phyloP scores from a whole-genome alignment of 345 rosid species.

The Eucalyptus polyanthemos region DNA sequence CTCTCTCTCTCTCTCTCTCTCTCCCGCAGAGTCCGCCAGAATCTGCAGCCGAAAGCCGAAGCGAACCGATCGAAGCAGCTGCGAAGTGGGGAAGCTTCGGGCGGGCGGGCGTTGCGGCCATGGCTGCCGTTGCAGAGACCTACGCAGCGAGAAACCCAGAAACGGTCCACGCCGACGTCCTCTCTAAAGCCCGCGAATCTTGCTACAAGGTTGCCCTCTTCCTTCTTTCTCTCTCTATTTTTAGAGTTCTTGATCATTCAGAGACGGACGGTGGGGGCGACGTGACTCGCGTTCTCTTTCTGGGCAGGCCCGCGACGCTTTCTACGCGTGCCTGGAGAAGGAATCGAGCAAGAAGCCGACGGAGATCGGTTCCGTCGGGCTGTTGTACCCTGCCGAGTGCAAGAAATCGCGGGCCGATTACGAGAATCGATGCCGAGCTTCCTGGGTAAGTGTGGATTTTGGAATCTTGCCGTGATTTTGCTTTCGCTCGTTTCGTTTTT shows the following conservation, averaged over 20 bases:
- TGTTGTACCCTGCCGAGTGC: conserved; percentile 58
- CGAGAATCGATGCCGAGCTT: conserved; percentile 48
- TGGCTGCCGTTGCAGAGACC: conserved; percentile 25
- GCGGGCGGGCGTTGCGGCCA: conserved; percentile 1
- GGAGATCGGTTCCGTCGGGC: conserved; percentile 72
- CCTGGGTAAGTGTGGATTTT: conserved; percentile 40
- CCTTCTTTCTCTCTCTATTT: not conserved
- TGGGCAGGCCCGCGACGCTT: conserved; percentile 64
- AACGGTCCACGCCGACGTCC: conserved; percentile 59
- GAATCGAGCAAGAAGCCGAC: conserved; percentile 57
- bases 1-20: not conserved
- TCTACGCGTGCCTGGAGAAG: conserved; percentile 62
- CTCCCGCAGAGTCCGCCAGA: not conserved
- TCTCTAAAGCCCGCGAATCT: conserved; percentile 48
- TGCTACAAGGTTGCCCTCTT: conserved; percentile 50
- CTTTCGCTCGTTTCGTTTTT: not conserved
- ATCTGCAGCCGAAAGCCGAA: not conserved
- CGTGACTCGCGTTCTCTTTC: not conserved
- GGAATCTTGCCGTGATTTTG: not conserved
- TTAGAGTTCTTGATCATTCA: not conserved
- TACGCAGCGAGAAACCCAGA: conserved; percentile 34
- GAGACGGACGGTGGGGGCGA: not conserved
- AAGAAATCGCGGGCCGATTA: conserved; percentile 38
- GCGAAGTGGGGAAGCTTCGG: not conserved
- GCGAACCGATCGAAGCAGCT: not conserved